Evolutionary conservation across 495 filamentous ascomycete genomes (phyloP).

Genomic region (Apiosordaria backusii): DNA sequence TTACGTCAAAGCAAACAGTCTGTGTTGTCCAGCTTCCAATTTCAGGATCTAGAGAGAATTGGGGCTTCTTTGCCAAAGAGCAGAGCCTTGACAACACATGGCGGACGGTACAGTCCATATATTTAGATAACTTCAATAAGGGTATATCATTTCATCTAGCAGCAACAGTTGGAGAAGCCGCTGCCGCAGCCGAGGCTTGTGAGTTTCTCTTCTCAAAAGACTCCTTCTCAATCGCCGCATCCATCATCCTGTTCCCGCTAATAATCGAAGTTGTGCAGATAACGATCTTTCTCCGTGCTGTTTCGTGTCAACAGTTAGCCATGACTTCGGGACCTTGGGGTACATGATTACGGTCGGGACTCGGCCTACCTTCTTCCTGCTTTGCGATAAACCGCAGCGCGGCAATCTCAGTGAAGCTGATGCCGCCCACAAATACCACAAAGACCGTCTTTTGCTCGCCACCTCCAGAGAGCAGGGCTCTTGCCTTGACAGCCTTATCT

Average conservation of each 20-base stretch:
- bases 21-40: background rate
- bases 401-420: slow-evolving; percentile 94
- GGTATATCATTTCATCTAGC: slow-evolving; percentile 1
- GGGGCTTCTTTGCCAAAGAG: too few relatives aligned
- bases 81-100: background rate
- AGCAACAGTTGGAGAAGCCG: background rate
- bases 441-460: slow-evolving; percentile 78
- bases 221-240: slow-evolving; percentile 72
- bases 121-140: background rate
- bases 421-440: slow-evolving; percentile 91
- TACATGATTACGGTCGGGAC: background rate
- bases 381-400: slow-evolving; percentile 86
- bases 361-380: slow-evolving; percentile 67
- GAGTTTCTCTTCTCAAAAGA: slow-evolving; percentile 53
- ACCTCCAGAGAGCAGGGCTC: slow-evolving; percentile 72
- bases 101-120: background rate
- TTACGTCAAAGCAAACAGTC: background rate
- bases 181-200: background rate
- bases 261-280: slow-evolving; percentile 91
- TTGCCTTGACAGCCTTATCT: slow-evolving; percentile 87
- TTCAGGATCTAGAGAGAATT: too few relatives aligned
- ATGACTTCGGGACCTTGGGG: too few relatives aligned
- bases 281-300: slow-evolving; percentile 71
- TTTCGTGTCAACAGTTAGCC: slow-evolving; percentile 2
- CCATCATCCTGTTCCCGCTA: slow-evolving; percentile 86